phyloP scores from a whole-genome alignment of 345 rosid genomes.

The Eucalyptus pauciflora region DNA sequence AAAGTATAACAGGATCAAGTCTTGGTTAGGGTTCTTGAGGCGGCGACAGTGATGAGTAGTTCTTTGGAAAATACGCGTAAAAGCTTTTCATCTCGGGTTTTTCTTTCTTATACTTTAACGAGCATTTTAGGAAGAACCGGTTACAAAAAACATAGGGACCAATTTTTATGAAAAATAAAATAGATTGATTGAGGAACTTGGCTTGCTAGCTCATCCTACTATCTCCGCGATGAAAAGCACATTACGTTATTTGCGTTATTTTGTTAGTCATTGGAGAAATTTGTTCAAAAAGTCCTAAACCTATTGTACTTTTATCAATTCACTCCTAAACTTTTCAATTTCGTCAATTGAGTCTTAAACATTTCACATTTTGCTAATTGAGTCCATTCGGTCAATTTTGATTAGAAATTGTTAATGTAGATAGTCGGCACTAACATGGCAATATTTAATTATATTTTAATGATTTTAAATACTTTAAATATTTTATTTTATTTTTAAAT shows the following conservation, averaged over 20 bases:
- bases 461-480: no score
- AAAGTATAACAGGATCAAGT: neutral
- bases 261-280: no score
- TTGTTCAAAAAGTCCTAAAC: no score
- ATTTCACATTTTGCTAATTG: no score
- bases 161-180: neutral
- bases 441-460: no score
- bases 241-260: neutral
- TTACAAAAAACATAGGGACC: neutral
- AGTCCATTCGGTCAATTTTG: no score
- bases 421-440: no score
- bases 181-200: no score
- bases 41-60: neutral
- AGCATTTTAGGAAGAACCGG: neutral
- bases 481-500: no score
- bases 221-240: neutral
- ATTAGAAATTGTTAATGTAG: no score
- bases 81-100: neutral
- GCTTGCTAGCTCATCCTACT: neutral
- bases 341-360: no score
- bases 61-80: neutral
- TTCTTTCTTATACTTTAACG: neutral
- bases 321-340: no score
- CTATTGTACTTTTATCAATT: fast-evolving
- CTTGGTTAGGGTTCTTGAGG: neutral